phyloP scores from a whole-genome alignment of 805 yeast species.

The Aciculoconidium aculeatum region DNA sequence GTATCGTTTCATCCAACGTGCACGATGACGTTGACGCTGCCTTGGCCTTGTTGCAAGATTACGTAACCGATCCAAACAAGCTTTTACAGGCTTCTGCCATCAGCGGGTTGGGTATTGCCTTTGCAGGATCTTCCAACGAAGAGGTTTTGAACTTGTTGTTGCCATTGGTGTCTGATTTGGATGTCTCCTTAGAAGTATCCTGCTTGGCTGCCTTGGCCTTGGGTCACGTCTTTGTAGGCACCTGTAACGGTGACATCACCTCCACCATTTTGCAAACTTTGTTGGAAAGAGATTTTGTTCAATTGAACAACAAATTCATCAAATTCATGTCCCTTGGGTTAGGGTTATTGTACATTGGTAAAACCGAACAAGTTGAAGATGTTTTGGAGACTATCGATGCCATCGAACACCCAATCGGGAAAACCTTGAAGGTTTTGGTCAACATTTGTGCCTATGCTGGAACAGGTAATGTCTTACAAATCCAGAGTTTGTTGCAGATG shows the following conservation, averaged over 20 bases:
- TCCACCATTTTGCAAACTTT: conserved; percentile 87
- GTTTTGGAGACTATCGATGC: conserved; percentile 92
- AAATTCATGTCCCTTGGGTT: conserved; percentile 88
- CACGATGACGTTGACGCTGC: conserved; percentile 96
- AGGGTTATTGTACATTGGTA: conserved; percentile 88
- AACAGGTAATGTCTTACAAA: conserved; percentile 93
- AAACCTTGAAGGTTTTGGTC: conserved; percentile 82
- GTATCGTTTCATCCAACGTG: conserved; percentile 85
- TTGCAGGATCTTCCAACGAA: conserved; percentile 88
- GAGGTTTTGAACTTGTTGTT: conserved; percentile 71
- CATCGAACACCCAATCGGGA: conserved; percentile 89
- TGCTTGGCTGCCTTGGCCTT: conserved; percentile 85
- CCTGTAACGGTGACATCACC: conserved; percentile 91
- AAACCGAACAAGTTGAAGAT: conserved; percentile 89
- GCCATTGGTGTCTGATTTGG: conserved; percentile 78
- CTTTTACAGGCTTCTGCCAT: conserved; percentile 75
- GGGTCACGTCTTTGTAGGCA: conserved; percentile 93
- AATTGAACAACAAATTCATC: conserved; percentile 80
- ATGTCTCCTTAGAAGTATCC: conserved; percentile 69
- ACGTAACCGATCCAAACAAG: conserved; percentile 58
- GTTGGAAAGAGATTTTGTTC: conserved; percentile 74
- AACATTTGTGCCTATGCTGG: conserved; percentile 95
- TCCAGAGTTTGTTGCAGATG: conserved; percentile 86
- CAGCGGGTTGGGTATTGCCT: conserved; percentile 88
- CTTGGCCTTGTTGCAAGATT: conserved; percentile 77